Evolutionary conservation across 2,329 filamentous ascomycete species (phyloP), one percentile per base, ranked within the genome.

Genomic region (Fusarium neocosmosporiellum): DNA sequence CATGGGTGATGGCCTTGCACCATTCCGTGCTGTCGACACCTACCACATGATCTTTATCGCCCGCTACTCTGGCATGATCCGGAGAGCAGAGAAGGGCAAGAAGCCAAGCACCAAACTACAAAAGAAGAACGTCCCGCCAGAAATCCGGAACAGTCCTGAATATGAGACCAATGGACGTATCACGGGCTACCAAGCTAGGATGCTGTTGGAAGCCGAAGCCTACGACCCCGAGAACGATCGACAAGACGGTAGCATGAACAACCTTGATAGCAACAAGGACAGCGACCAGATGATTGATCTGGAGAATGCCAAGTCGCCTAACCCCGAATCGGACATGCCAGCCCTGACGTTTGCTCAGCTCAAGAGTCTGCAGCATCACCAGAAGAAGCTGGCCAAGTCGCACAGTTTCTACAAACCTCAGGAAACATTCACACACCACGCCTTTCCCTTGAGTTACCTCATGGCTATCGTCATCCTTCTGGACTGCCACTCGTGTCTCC

Each of bases 401-500:
- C 94, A 97, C 80, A 95, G 93, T 7, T 97, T 96, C 81, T 97
- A 97, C 86, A 95, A 95, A 77, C 94, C 94, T 0, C 92, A 97
- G 80, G 94, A 97, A 81, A 97, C 94, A 0, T 86, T 90, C 36
- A 97, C 94, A 0, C 94, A 97, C 79, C 87, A 90, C 78, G 92
- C 94, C 0, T 97, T 97, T 70, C 93, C 94, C 0, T 84, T 95
- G 1, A 87, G 88, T 34, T 86, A 94, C 7, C 89, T 97, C 34
- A 87, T 96, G 39, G 90, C 93, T 65, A 91, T 96, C 66, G 92
- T 96, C n/a, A 86, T 94, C 8, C 84, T 97, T 3, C 87, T 96
- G 4, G 94, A 97, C 80, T 91, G 88, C 69, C 94, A 97, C 83
- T 94, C 92, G 6, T 85, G 93, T 36, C 87, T 97, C 43, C 94